Conservation (phyloP, 306 rosid species). For the Citrullus colocynthis region DNA sequence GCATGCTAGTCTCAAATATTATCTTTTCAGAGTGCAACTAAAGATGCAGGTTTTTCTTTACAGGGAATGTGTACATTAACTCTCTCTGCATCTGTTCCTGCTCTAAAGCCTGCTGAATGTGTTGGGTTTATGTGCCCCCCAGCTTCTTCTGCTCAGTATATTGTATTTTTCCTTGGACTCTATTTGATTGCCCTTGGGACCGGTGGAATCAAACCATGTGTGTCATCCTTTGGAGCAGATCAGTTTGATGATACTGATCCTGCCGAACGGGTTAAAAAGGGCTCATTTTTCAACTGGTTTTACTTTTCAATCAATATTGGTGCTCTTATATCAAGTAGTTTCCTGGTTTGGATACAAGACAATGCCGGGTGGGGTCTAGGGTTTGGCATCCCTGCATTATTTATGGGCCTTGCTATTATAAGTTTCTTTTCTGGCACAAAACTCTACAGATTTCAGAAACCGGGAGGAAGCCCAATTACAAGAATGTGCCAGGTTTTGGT, state of each 20-base stretch:
- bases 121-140: constrained; percentile 57
- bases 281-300: constrained; percentile 96
- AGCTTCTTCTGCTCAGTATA: constrained; percentile 75
- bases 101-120: constrained; percentile 58
- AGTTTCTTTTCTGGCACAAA: constrained; percentile 81
- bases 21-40: background rate
- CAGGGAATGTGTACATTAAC: constrained; percentile 98
- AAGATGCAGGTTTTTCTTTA: constrained; percentile 13
- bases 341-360: constrained; percentile 86
- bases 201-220: constrained; percentile 95
- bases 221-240: constrained; percentile 90
- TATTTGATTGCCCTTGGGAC: constrained; percentile 95
- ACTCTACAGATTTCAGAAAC: constrained; percentile 87
- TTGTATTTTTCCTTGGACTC: constrained; percentile 81
- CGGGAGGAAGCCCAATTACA: constrained; percentile 91
- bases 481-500: constrained; percentile 95
- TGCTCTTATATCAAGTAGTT: constrained; percentile 74
- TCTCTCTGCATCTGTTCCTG: constrained; percentile 75
- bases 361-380: constrained; percentile 97
- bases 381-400: constrained; percentile 90
- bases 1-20: background rate
- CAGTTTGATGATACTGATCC: constrained; percentile 96
- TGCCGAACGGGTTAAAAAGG: constrained; percentile 72
- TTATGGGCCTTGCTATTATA: constrained; percentile 68
- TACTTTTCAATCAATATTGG: constrained; percentile 88